Base-by-base conservation (phyloP, 805 yeast species). In the Ogataea wickerhamii region DNA sequence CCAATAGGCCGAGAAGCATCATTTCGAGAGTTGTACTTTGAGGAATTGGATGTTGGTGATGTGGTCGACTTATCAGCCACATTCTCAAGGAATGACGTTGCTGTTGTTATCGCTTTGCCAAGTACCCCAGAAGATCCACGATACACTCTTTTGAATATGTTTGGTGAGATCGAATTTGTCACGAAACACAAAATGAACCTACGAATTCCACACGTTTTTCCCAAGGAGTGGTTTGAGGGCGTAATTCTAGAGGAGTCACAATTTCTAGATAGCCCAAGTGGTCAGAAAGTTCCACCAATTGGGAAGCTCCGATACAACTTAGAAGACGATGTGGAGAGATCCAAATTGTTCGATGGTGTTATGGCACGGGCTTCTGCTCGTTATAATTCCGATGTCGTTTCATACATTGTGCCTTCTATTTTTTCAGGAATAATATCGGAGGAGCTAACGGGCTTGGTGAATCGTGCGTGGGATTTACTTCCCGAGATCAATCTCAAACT, bases 101-200 rank as follows among this genome's bases (percentile, higher is more conserved):
- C 74, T 19, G 72, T 81, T 34, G 70, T 83, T 23, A 78, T 71
- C 1, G 73, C 68, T 18, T 57, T 74, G 18, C 89, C 89, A 0
- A 47, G 53, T 4, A 54, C 63, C 4, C 53, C 73, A 2, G 63
- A 64, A 13, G 80, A 78, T 32, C 74, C 76, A 18, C 60, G 79
- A 22, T 82, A 75, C 48, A 74, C 85, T 0, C 69, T 79, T 42
- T 63, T 78, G 34, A 71, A 73, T 37, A 66, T 69, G 21, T 71
- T 71, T 40, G 93, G 93, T 7, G 76, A 71, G 31, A 58, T 83
- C 12, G 49, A 63, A 2, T 80, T 72, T 59, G 67, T 67, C 1
- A 63, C 73, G 10, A 71, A 68, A 39, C 55, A 64, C 14, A 56
- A 60, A 12, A 68, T 82, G 36, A 63, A 65, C 25, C 50, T 75